Percentiles rank a stretch among this genome's conserved stretches.
Evolutionary conservation across 768 basidiomycete species (phyloP).

Genomic region (Tulasnella sp.): DNA sequence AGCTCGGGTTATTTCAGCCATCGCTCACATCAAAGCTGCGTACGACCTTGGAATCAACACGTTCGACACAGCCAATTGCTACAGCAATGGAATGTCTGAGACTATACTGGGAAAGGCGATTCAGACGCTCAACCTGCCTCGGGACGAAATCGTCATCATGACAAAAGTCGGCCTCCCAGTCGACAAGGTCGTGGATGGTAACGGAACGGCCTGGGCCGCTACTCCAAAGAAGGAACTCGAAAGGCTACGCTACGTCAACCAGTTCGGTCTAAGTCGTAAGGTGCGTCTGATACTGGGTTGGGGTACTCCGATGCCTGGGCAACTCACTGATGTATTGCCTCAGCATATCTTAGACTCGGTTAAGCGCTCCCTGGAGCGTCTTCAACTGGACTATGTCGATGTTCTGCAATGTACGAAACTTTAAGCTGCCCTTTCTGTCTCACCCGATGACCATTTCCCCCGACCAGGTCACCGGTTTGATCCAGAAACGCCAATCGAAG

Average conservation of each 20-base stretch:
- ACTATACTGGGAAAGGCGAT: not conserved
- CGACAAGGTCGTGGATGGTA: not conserved
- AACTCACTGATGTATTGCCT: not conserved
- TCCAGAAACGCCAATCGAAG: slow-evolving; percentile 45
- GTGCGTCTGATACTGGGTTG: not conserved
- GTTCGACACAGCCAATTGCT: not conserved
- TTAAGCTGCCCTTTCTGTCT: slow-evolving; percentile 15
- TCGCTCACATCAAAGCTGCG: slow-evolving; percentile 17
- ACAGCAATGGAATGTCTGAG: not conserved
- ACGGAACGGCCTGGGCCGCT: not conserved
- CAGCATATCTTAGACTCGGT: slow-evolving; percentile 46
- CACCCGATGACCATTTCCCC: slow-evolving; percentile 34
- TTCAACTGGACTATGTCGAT: slow-evolving; percentile 43
- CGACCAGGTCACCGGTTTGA: slow-evolving; percentile 48
- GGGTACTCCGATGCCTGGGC: not conserved
- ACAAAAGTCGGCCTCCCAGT: not conserved
- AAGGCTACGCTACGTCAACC: not conserved
- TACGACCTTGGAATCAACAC: slow-evolving; percentile 16
- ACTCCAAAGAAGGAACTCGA: not conserved
- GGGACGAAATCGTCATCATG: slow-evolving; percentile 1
- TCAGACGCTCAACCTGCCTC: not conserved
- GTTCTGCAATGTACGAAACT: slow-evolving; percentile 36
- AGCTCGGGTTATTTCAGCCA: not conserved
- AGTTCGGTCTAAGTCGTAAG: slow-evolving; percentile 10
- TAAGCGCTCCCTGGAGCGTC: slow-evolving; percentile 35